Base-by-base conservation (phyloP, 2,329 filamentous ascomycete species). In the Aureobasidium pullulans region DNA sequence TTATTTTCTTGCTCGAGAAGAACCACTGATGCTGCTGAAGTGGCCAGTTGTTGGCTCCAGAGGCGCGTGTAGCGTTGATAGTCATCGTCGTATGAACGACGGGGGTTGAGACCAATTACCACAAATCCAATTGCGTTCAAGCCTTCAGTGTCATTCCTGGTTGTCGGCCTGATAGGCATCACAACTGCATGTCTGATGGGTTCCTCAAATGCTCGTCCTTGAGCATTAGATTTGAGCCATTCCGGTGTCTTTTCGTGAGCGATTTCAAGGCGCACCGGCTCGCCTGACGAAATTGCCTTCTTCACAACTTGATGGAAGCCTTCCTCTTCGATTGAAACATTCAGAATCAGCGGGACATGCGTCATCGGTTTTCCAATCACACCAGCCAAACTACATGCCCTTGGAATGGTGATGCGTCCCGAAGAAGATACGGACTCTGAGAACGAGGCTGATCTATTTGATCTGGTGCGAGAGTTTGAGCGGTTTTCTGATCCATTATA, bases 1-100 rank as follows among this genome's bases (percentile, higher is more conserved):
- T 68, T 66, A 32, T 71, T 69, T n/a, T 72, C 70, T n/a, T 72
- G 67, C 15, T 70, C 67, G 1, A 72, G 57, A 6, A 59, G 56
- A 8, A 70, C 64, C 8, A 72, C 66, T 1, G 69, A 71, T 6
- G 71, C 70, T 15, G 71, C 62, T 28, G 69, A 69, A 0, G 70
- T 73, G n/a, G 66, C 65, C 4, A 72, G 57, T 7, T 70, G 58
- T 13, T 69, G 64, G n/a, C 65, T 63, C 58, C 66, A 64, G 6
- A 72, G 66, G 15, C 67, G 63, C 11, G 71, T 64, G 19, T 69
- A 73, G 34, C 66, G 65, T 32, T 69, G 65, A 44, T 73, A 73
- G 6, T 69, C 65, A 9, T 66, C 63, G n/a, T 73, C 70, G 36
- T 67, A 73, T 0, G 68, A 66, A 10, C 70, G 63, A 2, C 68